Evolutionary conservation across 805 yeast species (phyloP).

Genomic region (Ogataea thermomethanolica): DNA sequence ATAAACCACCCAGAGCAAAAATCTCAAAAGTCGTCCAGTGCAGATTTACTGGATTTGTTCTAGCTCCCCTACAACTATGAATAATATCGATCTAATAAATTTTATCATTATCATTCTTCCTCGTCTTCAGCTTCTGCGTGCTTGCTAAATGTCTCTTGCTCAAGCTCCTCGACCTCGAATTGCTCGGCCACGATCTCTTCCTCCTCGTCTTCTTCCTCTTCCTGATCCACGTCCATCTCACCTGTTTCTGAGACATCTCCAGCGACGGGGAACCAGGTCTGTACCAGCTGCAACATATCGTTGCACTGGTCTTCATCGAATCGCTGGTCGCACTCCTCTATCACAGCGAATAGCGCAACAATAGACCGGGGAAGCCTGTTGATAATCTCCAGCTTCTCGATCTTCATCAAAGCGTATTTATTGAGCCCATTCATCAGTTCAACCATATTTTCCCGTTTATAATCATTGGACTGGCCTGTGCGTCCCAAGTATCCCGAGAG

Average conservation of each 20-base stretch:
- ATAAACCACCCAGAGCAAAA: slow-evolving; percentile 3
- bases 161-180: slow-evolving; percentile 26
- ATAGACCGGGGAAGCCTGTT: slow-evolving; percentile 76
- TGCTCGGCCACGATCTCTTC: slow-evolving; percentile 26
- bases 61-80: slow-evolving; percentile 1
- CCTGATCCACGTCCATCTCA: slow-evolving; percentile 16
- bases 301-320: slow-evolving; percentile 66
- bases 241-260: slow-evolving; percentile 25
- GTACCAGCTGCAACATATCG: slow-evolving; percentile 52
- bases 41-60: slow-evolving; percentile 20
- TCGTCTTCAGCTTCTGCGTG: slow-evolving; percentile 8
- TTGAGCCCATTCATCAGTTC: slow-evolving; percentile 42
- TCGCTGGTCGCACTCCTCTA: slow-evolving; percentile 91
- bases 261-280: slow-evolving; percentile 48
- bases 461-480: slow-evolving; percentile 35
- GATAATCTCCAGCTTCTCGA: slow-evolving; percentile 79
- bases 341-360: slow-evolving; percentile 73
- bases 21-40: slow-evolving; percentile 10
- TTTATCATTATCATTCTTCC: not conserved
- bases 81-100: slow-evolving; percentile 1
- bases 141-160: slow-evolving; percentile 23
- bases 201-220: slow-evolving; percentile 19
- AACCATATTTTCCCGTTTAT: slow-evolving; percentile 29
- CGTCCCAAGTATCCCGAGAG: slow-evolving; percentile 39
- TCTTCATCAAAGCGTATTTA: slow-evolving; percentile 61